Conservation (phyloP, 257 asterid species). For the Rauvolfia tetraphylla region DNA sequence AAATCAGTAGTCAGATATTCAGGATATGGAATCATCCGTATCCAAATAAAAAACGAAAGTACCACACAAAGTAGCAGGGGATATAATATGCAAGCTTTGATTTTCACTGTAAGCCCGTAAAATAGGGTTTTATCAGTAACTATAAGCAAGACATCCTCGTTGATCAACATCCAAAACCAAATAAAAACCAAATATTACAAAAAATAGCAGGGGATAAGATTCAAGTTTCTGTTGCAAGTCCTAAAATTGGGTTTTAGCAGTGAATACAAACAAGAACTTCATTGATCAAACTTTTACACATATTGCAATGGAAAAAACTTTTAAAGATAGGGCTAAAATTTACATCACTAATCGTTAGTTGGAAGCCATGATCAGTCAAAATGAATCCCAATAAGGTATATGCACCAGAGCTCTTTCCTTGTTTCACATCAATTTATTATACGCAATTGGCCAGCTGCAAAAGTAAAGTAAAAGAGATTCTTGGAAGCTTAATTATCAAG, state of each 20-base stretch:
- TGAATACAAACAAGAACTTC: no score
- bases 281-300: no score
- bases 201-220: no score
- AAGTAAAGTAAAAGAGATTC: neutral
- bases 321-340: neutral
- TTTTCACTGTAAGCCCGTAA: neutral
- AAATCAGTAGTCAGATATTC: slow-evolving; percentile 14
- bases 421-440: neutral
- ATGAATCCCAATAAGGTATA: neutral
- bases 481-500: neutral
- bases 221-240: no score
- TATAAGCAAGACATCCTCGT: neutral
- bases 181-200: no score
- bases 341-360: neutral
- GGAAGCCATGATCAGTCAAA: neutral
- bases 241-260: no score
- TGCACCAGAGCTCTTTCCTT: neutral
- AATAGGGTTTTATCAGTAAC: neutral
- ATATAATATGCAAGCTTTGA: neutral
- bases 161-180: neutral
- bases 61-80: neutral
- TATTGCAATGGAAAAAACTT: neutral
- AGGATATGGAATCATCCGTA: neutral
- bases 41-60: neutral
- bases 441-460: neutral